Evolutionary conservation across 305 asterid species (phyloP).

Genomic region (Euphrasia arctica): DNA sequence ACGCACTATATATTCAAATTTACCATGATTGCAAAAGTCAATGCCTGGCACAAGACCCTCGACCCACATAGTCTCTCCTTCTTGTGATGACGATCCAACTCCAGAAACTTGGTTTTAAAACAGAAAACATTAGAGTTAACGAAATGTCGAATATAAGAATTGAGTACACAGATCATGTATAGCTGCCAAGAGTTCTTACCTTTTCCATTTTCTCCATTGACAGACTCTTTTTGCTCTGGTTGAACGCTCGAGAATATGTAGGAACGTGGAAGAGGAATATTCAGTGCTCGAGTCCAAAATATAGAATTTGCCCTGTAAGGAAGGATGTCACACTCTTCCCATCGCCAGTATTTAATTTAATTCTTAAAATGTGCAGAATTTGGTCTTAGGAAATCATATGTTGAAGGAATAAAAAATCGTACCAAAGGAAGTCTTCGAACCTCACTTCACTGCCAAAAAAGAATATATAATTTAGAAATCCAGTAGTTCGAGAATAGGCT

Average conservation of each 20-base stretch:
- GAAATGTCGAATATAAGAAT: constrained; percentile 13
- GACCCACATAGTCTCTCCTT: constrained; percentile 55
- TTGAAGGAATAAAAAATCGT: constrained; percentile 24
- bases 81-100: constrained; percentile 36
- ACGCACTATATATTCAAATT: constrained; percentile 4
- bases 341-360: background rate
- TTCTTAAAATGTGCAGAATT: constrained; percentile 5
- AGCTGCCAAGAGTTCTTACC: constrained; percentile 34
- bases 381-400: background rate
- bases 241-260: constrained; percentile 43
- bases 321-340: constrained; percentile 18
- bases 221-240: constrained; percentile 39
- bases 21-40: constrained; percentile 99
- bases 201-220: constrained; percentile 37
- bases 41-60: constrained; percentile 99
- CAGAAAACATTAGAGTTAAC: background rate
- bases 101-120: constrained; percentile 41
- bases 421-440: constrained; percentile 94
- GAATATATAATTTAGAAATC: constrained; percentile 22
- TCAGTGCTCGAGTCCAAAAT: constrained; percentile 95
- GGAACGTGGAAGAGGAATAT: constrained; percentile 71
- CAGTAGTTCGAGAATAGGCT: background rate
- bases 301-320: constrained; percentile 86
- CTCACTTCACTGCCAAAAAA: constrained; percentile 68
- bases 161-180: constrained; percentile 11